phyloP scores from a whole-genome alignment of 352 stramenopile species.

The Globisporangium polare region DNA sequence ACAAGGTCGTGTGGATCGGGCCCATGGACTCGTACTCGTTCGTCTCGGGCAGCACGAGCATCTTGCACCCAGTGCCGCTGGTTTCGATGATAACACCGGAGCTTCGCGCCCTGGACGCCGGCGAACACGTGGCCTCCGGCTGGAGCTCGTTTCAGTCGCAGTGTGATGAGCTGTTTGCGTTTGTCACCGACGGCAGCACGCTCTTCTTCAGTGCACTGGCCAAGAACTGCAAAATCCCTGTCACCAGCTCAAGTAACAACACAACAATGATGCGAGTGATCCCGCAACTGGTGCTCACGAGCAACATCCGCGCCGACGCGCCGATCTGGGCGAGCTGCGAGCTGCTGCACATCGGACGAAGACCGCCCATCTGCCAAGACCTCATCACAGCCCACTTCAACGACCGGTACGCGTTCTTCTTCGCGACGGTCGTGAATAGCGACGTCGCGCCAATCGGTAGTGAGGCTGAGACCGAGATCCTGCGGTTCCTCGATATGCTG shows the following conservation, averaged over 20 bases:
- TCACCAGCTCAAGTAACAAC: conserved; percentile 7
- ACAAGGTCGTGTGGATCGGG: conserved; percentile 25
- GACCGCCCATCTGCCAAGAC: conserved; percentile 17
- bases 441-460: neutral
- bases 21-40: conserved; percentile 21
- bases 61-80: conserved; percentile 13
- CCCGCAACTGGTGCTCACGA: conserved; percentile 20
- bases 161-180: conserved; percentile 14
- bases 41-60: conserved; percentile 3
- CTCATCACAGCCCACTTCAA: conserved; percentile 18
- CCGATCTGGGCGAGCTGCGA: conserved; percentile 21
- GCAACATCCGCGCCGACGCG: conserved; percentile 19
- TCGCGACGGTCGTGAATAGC: neutral
- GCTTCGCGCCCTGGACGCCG: neutral
- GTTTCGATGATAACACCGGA: neutral
- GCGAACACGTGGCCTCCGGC: conserved; percentile 11
- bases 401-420: conserved; percentile 13
- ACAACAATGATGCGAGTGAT: conserved; percentile 10
- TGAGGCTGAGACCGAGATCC: conserved; percentile 15
- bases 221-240: conserved; percentile 16
- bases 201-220: conserved; percentile 23
- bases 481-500: conserved; percentile 20
- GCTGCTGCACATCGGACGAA: conserved; percentile 13
- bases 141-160: conserved; percentile 23
- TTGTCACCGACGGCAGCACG: conserved; percentile 7